Evolutionary conservation across 2,329 filamentous ascomycete genomes (phyloP).

Genomic region (Monosporascus sp.): DNA sequence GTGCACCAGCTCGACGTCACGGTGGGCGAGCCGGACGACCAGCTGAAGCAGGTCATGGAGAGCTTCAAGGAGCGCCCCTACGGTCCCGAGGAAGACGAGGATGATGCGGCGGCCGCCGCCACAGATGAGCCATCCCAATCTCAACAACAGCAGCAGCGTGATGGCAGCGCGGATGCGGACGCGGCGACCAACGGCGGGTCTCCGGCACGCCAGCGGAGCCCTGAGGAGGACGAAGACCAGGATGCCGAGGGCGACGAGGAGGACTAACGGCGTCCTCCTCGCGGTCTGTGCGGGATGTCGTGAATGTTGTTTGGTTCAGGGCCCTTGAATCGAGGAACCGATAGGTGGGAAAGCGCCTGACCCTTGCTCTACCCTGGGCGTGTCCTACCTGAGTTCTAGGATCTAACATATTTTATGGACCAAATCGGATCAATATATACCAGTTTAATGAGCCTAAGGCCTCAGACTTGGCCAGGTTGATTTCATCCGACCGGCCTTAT

Average conservation of each 20-base stretch:
- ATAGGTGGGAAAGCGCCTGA: no score
- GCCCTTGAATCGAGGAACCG: no score
- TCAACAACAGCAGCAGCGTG: slow-evolving; percentile 16
- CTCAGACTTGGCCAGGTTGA: no score
- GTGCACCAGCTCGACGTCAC: slow-evolving; percentile 53
- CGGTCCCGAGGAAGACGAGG: slow-evolving; percentile 34
- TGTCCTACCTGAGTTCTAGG: no score
- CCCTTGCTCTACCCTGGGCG: no score
- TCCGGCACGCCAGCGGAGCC: slow-evolving; percentile 1
- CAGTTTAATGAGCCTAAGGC: no score
- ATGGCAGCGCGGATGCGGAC: slow-evolving; percentile 11
- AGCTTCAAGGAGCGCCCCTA: slow-evolving; percentile 50
- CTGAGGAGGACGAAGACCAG: slow-evolving; percentile 18
- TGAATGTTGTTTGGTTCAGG: no score
- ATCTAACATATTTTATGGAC: no score
- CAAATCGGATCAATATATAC: no score
- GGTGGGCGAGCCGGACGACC: slow-evolving; percentile 51
- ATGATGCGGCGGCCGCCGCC: slow-evolving; percentile 17
- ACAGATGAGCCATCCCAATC: slow-evolving; percentile 7
- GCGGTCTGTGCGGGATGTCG: no score
- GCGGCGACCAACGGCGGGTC: slow-evolving; percentile 9
- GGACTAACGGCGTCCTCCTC: slow-evolving; percentile 10
- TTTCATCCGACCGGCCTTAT: no score
- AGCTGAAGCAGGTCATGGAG: slow-evolving; percentile 47
- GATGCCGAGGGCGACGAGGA: slow-evolving; percentile 25